Conservation (phyloP, 208 protist species). For the Wallacemonas sp. region DNA sequence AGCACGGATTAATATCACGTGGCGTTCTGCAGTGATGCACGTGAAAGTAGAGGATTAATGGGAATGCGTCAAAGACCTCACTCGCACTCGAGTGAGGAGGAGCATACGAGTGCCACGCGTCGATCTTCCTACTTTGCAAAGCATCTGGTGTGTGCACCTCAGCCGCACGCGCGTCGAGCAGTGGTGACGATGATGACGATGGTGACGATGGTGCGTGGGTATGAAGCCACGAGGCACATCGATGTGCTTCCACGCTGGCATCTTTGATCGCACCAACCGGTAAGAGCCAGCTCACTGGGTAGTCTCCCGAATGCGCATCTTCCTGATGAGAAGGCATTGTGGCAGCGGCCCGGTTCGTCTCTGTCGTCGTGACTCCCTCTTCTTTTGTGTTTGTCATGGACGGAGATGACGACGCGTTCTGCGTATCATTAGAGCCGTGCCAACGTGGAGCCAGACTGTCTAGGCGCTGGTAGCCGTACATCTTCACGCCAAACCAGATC, state of each 20-base stretch:
- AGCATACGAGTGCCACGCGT: no score
- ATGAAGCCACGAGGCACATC: conserved; percentile 1
- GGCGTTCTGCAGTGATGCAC: background rate
- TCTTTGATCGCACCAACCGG: conserved; percentile 10
- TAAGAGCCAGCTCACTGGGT: conserved; percentile 9
- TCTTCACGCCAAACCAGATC: conserved; percentile 12
- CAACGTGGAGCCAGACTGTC: background rate
- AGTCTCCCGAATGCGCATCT: conserved; percentile 3
- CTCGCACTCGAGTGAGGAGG: background rate
- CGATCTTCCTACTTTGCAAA: no score
- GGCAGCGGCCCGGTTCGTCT: no score
- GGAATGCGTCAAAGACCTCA: conserved; percentile 4
- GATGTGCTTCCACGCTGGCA: background rate
- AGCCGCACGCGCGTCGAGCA: background rate
- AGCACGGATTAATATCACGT: background rate
- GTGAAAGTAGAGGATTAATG: conserved; percentile 8
- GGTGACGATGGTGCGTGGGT: background rate
- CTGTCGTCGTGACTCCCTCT: no score
- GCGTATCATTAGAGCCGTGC: background rate
- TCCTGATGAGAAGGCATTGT: no score
- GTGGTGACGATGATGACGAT: background rate
- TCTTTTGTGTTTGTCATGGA: no score
- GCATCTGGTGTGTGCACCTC: no score
- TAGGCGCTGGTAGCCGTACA: background rate
- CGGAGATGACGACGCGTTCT: background rate